Conservation (phyloP, 2,329 filamentous ascomycete species). For the Bipolaris sorokiniana region DNA sequence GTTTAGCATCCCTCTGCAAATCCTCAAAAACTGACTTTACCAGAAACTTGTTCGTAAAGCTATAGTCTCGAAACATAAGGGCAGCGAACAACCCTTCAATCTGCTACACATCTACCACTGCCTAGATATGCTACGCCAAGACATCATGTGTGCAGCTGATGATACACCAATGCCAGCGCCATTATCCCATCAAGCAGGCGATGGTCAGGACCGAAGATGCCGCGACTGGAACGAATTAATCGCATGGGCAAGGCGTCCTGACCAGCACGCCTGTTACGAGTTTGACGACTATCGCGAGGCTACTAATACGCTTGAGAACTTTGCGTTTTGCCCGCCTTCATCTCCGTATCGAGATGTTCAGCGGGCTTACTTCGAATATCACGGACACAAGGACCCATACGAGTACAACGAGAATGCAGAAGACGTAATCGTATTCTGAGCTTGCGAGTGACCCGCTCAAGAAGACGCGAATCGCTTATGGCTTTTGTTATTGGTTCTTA, state of each 20-base stretch:
- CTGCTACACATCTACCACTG: slow-evolving; percentile 44
- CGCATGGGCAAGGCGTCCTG: slow-evolving; percentile 39
- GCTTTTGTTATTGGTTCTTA: neutral
- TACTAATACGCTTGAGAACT: slow-evolving; percentile 45
- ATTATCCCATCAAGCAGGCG: slow-evolving; percentile 30
- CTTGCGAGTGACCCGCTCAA: neutral
- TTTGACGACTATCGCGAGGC: slow-evolving; percentile 47
- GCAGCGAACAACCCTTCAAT: slow-evolving; percentile 29
- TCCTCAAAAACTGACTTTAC: neutral
- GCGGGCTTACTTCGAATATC: slow-evolving; percentile 41
- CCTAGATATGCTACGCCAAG: slow-evolving; percentile 42
- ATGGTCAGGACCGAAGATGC: slow-evolving; percentile 40
- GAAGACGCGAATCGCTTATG: neutral
- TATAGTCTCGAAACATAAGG: slow-evolving; percentile 38
- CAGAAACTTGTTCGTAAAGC: slow-evolving; percentile 46
- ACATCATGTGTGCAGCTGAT: slow-evolving; percentile 45
- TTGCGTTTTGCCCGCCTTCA: slow-evolving; percentile 40
- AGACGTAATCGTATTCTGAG: slow-evolving; percentile 27
- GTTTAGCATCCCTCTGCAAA: neutral
- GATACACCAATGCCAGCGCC: slow-evolving; percentile 46
- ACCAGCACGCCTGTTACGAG: slow-evolving; percentile 42
- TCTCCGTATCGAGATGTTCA: slow-evolving; percentile 40
- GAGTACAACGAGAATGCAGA: slow-evolving; percentile 25
- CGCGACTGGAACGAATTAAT: slow-evolving; percentile 43
- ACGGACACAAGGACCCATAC: slow-evolving; percentile 45